A percentile compares a stretch with the other conserved stretches of the same genome.
phyloP scores from a whole-genome alignment of 306 rosid species.

The Neltuma alba region DNA sequence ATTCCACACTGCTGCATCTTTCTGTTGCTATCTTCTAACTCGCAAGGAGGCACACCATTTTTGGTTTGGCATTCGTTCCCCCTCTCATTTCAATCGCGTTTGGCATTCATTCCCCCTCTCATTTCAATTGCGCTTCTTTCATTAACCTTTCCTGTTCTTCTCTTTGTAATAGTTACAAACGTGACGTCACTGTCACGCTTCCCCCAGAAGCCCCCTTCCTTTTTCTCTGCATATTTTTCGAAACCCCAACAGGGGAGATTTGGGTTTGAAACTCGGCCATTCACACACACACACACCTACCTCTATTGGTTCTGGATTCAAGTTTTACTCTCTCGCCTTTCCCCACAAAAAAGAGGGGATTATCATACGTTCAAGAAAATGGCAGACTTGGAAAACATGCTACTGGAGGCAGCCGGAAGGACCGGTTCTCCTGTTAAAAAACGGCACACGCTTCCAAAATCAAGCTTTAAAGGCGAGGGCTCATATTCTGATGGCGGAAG shows the following conservation, averaged over 20 bases:
- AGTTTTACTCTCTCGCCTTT: not conserved
- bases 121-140: not conserved
- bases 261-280: not conserved
- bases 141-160: not conserved
- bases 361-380: slow-evolving; percentile 18
- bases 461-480: slow-evolving; percentile 34
- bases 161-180: not conserved
- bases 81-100: too few species aligned
- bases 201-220: too few species aligned
- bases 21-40: not conserved
- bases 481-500: slow-evolving; percentile 44
- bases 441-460: slow-evolving; percentile 29
- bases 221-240: not conserved
- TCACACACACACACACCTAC: not conserved
- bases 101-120: too few species aligned
- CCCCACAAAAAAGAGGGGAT: not conserved
- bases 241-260: not conserved
- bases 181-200: not conserved
- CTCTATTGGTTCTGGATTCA: not conserved
- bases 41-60: too few species aligned
- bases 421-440: slow-evolving; percentile 43
- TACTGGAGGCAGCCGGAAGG: slow-evolving; percentile 78
- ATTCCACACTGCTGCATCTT: not conserved
- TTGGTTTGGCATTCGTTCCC: too few species aligned
- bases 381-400: slow-evolving; percentile 74